Evolutionary conservation across 495 filamentous ascomycete genomes (phyloP).

Genomic region (Pseudevernia furfuracea): DNA sequence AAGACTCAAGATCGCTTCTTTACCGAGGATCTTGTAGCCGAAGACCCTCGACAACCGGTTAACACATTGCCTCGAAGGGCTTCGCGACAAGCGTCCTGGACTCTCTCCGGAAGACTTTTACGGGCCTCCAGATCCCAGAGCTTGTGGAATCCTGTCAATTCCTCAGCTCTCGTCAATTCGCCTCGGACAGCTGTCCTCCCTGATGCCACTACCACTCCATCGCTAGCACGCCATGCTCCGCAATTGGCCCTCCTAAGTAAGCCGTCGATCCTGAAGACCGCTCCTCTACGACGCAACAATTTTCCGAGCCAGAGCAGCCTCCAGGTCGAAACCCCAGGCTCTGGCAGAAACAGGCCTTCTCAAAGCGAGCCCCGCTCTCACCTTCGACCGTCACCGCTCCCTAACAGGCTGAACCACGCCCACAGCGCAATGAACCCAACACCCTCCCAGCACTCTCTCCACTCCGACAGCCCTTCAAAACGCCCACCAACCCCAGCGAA

Average conservation of each 20-base stretch:
- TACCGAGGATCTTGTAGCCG: neutral
- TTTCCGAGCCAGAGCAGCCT: constrained; percentile 7
- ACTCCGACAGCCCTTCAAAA: constrained; percentile 22
- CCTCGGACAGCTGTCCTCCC: constrained; percentile 4
- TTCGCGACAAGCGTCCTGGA: constrained; percentile 13
- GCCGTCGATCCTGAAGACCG: neutral
- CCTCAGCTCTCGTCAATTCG: constrained; percentile 5
- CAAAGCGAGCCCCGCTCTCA: neutral
- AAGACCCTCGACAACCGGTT: neutral
- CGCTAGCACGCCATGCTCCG: constrained; percentile 7
- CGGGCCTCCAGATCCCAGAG: constrained; percentile 8
- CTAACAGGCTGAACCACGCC: neutral
- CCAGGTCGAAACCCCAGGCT: constrained; percentile 1
- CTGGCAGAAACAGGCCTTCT: neutral
- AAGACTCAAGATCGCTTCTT: neutral
- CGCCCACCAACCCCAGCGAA: constrained; percentile 23
- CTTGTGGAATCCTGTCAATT: constrained; percentile 17
- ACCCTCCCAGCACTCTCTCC: constrained; percentile 10
- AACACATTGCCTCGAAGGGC: constrained; percentile 5
- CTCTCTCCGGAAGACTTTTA: constrained; percentile 2
- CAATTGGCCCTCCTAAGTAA: constrained; percentile 7
- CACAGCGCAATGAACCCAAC: constrained; percentile 6
- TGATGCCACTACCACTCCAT: neutral
- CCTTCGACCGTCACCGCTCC: neutral
- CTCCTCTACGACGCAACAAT: neutral